Base-by-base conservation (phyloP, 1,284 basidiomycete species). In the Leucoagaricus sp. region DNA sequence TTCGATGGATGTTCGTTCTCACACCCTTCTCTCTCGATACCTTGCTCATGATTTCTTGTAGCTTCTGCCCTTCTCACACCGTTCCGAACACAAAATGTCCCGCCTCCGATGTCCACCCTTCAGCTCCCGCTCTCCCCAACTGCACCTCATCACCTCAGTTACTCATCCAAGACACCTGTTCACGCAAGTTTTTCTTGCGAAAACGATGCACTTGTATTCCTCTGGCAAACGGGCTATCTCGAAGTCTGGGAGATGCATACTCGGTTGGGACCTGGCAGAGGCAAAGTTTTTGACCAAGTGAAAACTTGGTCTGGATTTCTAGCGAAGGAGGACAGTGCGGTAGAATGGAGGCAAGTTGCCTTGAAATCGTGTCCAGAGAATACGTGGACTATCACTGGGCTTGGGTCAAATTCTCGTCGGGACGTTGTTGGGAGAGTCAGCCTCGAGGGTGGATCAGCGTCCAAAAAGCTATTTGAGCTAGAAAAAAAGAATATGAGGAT, bases 21-120 rank as follows among this genome's bases (percentile, higher is more conserved):
- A 38, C 25, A 25, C 21, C 49, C 44, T 55, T 29, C 17, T 29
- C 13, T 23, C 17, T 36, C 21, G 49, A 44, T 25, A 15, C 48
- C 23, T 41, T 36, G 58, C 38, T 53, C 10, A 55, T 10, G 45
- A 45, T 55, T 8, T 9, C 57, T 34, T 47, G 10, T 49, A 95
- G 89, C 83, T 2, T 77, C 78, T n/a, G 75, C 94, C 47, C 82
- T 96, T 3, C 75, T 98, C 42, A 99, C 96, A 0, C 92, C 96
- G 3, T 98, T 99, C 79, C 83, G 95, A 33, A 85, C 86, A 3
- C 93, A 97, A 74, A 98, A 96, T 67, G 84, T 96, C 1, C 96
- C 96, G 3, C 96, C 96, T 17, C 97, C 96, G 0, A 97, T 98
- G 95, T 90, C 88, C 0, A 88, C 94, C 0, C 80, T 82, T 66